Base-by-base conservation (phyloP, 2,329 filamentous ascomycete genomes). In the Penicillium sp. region DNA sequence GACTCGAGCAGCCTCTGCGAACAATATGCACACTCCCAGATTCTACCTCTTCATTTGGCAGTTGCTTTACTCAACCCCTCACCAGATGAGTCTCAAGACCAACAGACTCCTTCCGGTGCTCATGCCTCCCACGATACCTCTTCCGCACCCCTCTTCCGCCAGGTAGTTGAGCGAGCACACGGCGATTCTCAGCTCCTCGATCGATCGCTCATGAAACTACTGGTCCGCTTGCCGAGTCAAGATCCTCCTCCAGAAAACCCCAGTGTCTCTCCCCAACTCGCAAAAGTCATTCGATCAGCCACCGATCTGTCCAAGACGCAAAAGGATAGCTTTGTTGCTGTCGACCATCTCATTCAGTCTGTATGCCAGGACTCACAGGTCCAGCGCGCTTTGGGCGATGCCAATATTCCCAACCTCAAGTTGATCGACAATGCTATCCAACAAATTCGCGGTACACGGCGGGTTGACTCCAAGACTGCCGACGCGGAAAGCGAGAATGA, bases 241-340 rank as follows among this genome's bases (percentile, higher is more conserved):
- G 91, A 97, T 64, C 94, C 94, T 13, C 92, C 94, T 11, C 94
- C 94, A 57, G 93, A 97, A 70, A 85, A 88, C 63, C 87, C 96
- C 53, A 86, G 89, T 51, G 85, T 96, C 66, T 87, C 92, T 10
- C 91, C 91, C 1, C 80, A 85, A 8, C 92, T 97, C 75, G 85
- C 87, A 59, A 90, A 88, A 64, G 83, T 97, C 53, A 81, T 99
- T 47, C 84, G 91, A 63, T 85, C 90, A 63, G 91, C 94, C 2
- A 86, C 89, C 72, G 91, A 97, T 30, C 76, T 99, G 51, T 93
- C 95, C 66, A 96, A 95, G 77, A 91, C 92, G n/a, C 94, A 99
- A 68, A 97, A 97, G 67, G 94, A 99, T 72, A 90, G 86, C 61
- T 99, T 86, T 74, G 90, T 99, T 61, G 94, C 93, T 38, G 87